These are phyloP conservation scores for Ceratocystis eucalypticola DNA, from an alignment of 2,329 filamentous ascomycete genomes.

Conservation along the genomic window DNA sequence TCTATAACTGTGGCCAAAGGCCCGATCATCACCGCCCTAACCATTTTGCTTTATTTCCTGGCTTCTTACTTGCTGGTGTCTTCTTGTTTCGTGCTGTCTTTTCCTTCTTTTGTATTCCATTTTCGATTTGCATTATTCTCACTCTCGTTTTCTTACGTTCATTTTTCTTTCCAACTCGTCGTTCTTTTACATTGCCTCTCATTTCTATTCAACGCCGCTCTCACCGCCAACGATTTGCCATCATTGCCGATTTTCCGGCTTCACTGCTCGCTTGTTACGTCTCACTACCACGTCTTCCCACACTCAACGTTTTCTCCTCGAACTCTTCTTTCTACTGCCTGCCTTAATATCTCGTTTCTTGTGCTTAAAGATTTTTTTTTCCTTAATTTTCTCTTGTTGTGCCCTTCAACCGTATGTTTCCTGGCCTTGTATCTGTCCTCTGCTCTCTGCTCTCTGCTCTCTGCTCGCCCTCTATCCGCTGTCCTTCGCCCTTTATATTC, in stretches of 20 bases:
- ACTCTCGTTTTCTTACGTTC: background rate
- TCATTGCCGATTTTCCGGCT: background rate
- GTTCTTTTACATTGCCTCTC: background rate
- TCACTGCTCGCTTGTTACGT: conserved; percentile 5
- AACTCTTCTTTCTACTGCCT: background rate
- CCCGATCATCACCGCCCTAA: background rate
- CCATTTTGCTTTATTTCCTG: background rate
- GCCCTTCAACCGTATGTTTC: background rate
- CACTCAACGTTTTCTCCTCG: too few species aligned
- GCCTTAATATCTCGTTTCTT: background rate
- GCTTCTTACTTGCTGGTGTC: background rate
- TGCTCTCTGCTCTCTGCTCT: background rate
- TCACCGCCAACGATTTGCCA: background rate
- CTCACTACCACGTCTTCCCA: background rate
- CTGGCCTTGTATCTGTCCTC: background rate
- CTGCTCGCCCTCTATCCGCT: background rate
- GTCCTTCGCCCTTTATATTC: background rate
- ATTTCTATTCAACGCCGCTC: background rate
- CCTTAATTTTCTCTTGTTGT: background rate
- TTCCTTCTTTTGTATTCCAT: background rate
- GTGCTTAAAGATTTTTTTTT: background rate
- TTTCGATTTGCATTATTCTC: too few species aligned
- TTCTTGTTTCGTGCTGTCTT: background rate
- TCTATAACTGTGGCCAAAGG: background rate
- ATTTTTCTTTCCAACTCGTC: background rate